These are phyloP conservation scores for Trichoderma virens DNA, from an alignment of 495 filamentous ascomycete species.

Conservation along the genomic window DNA sequence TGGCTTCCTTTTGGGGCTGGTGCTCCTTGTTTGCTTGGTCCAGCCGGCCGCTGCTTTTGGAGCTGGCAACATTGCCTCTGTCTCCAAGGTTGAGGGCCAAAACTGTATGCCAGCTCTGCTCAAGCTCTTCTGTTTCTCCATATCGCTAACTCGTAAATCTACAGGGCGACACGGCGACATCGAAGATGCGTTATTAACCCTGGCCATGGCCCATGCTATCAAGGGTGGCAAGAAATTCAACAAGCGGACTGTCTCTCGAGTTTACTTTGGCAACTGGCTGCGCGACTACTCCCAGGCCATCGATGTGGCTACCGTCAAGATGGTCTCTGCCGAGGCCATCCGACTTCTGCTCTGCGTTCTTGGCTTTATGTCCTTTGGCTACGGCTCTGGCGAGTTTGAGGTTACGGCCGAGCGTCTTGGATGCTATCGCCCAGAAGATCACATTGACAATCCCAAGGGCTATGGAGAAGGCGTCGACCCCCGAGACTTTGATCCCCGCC, in stretches of 20 bases:
- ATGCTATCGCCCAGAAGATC: conserved; percentile 81
- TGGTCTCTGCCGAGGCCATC: conserved; percentile 81
- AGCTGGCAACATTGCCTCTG: conserved; percentile 73
- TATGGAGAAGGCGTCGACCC: conserved; percentile 85
- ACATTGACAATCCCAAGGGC: conserved; percentile 72
- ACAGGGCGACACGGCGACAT: conserved; percentile 89
- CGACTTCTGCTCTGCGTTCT: conserved; percentile 65
- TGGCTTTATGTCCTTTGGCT: conserved; percentile 60
- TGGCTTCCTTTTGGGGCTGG: conserved; percentile 34
- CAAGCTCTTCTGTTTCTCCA: background rate
- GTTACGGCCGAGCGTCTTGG: conserved; percentile 81
- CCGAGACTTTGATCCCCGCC: conserved; percentile 65
- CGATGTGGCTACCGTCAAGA: conserved; percentile 83
- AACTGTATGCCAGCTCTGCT: conserved; percentile 48
- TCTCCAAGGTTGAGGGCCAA: conserved; percentile 69
- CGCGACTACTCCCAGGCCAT: conserved; percentile 76
- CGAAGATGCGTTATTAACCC: conserved; percentile 73
- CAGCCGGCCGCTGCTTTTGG: conserved; percentile 71
- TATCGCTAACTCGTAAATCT: conserved; percentile 13
- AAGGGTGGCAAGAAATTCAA: conserved; percentile 73
- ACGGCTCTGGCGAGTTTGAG: conserved; percentile 86
- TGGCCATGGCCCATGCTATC: conserved; percentile 66
- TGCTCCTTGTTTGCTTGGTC: conserved; percentile 50
- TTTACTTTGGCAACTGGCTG: conserved; percentile 89
- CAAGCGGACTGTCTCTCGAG: conserved; percentile 78